Evolutionary conservation across 2,329 filamentous ascomycete species (phyloP).

Genomic region (Talaromyces sp.): DNA sequence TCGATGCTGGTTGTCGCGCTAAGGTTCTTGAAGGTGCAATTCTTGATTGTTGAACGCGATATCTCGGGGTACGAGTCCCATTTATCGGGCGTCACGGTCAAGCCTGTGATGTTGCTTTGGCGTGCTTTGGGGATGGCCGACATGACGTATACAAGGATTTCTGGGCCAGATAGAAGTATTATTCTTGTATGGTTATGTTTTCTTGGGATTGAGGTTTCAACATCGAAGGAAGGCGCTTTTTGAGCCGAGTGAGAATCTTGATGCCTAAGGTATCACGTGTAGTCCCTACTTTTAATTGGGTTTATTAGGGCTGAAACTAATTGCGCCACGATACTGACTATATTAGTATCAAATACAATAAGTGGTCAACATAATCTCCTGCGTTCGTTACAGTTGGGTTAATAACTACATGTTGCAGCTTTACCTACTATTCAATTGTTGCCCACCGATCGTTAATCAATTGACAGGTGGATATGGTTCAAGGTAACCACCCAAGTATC

Average conservation of each 20-base stretch:
- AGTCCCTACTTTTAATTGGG: neutral
- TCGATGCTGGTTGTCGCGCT: constrained; percentile 18
- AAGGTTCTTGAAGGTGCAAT: constrained; percentile 20
- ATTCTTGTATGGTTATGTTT: neutral
- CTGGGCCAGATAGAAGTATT: neutral
- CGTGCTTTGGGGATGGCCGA: constrained; percentile 21
- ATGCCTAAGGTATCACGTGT: constrained; percentile 12
- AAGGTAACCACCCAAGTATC: too few relatives aligned
- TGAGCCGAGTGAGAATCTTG: neutral
- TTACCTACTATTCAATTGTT: too few relatives aligned
- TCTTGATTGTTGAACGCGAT: constrained; percentile 19
- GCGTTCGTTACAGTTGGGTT: too few relatives aligned
- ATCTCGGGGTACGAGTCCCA: constrained; percentile 21
- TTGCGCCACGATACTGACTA: neutral
- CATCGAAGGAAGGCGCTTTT: neutral
- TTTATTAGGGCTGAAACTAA: neutral
- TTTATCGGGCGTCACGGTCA: constrained; percentile 20
- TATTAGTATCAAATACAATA: too few relatives aligned
- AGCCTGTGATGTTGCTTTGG: constrained; percentile 19
- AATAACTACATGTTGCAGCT: too few relatives aligned
- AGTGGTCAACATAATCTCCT: too few relatives aligned
- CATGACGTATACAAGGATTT: constrained; percentile 11
- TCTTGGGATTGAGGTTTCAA: neutral
- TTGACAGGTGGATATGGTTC: too few relatives aligned
- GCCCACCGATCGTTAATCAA: too few relatives aligned